Conservation (phyloP, 2,329 filamentous ascomycete species). For the Claviceps spartinae region DNA sequence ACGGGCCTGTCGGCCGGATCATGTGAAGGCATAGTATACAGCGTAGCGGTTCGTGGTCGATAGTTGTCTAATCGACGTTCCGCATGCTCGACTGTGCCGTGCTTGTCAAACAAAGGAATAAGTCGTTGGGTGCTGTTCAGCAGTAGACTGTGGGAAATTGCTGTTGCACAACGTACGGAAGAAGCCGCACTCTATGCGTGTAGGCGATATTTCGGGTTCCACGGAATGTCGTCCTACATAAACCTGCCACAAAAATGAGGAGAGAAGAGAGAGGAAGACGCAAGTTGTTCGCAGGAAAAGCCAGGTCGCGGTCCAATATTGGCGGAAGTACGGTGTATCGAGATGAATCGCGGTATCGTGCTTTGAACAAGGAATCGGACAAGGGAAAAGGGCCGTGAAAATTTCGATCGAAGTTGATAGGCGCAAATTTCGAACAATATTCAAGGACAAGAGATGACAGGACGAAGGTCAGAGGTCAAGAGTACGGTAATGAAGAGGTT, state of each 20-base stretch:
- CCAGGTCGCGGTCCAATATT: neutral
- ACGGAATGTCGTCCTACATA: neutral
- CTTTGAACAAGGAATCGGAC: neutral
- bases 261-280: neutral
- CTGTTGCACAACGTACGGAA: neutral
- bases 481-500: neutral
- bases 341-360: neutral
- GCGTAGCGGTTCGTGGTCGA: neutral
- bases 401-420: neutral
- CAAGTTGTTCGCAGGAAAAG: neutral
- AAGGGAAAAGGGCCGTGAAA: neutral
- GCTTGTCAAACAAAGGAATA: neutral
- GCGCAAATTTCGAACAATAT: neutral
- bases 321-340: neutral
- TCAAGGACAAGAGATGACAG: neutral
- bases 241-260: neutral
- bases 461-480: neutral
- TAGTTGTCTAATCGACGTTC: constrained; percentile 5
- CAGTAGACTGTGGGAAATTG: neutral
- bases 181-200: neutral
- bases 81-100: constrained; percentile 6
- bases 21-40: constrained; percentile 24
- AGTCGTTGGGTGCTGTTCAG: neutral
- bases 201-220: neutral
- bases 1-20: constrained; percentile 20